Percentiles rank a stretch among this genome's conserved stretches.
Conservation (phyloP, 768 basidiomycete genomes). For the Trametes cubensis region DNA sequence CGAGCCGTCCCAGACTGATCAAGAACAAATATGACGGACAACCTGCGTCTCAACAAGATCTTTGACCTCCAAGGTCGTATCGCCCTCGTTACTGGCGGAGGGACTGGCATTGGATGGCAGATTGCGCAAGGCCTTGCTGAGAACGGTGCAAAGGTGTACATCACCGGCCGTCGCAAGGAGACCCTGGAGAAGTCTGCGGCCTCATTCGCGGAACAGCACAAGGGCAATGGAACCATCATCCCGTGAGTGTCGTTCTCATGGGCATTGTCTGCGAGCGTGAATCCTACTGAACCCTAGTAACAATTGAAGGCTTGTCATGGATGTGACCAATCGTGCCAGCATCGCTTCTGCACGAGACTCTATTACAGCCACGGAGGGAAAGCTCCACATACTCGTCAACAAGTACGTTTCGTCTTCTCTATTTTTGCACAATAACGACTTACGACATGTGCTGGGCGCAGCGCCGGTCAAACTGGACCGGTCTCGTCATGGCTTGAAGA, state of each 20-base stretch:
- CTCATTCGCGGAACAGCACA: slow-evolving; percentile 47
- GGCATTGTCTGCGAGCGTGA: too few relatives aligned
- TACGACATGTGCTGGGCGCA: slow-evolving; percentile 32
- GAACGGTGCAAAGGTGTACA: slow-evolving; percentile 81
- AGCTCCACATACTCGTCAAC: slow-evolving; percentile 78
- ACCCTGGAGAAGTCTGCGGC: slow-evolving; percentile 56
- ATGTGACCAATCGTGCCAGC: slow-evolving; percentile 69
- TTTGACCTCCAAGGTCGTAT: slow-evolving; percentile 59
- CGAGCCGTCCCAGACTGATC: not conserved
- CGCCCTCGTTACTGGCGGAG: slow-evolving; percentile 51
- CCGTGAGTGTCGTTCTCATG: slow-evolving; percentile 47
- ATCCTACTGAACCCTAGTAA: not conserved
- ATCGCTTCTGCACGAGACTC: slow-evolving; percentile 57
- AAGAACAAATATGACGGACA: slow-evolving; percentile 15
- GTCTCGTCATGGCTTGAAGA: slow-evolving; percentile 58
- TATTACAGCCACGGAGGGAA: slow-evolving; percentile 64
- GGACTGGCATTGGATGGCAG: slow-evolving; percentile 62
- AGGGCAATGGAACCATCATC: slow-evolving; percentile 50
- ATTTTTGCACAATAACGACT: not conserved
- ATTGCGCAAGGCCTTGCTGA: slow-evolving; percentile 74
- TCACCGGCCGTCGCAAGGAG: slow-evolving; percentile 68
- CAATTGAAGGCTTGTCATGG: slow-evolving; percentile 59
- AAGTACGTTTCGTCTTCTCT: slow-evolving; percentile 53
- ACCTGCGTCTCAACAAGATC: slow-evolving; percentile 23
- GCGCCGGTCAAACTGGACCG: slow-evolving; percentile 78